Base-by-base conservation (phyloP, 1,284 basidiomycete species). In the Fereydounia khargensis region DNA sequence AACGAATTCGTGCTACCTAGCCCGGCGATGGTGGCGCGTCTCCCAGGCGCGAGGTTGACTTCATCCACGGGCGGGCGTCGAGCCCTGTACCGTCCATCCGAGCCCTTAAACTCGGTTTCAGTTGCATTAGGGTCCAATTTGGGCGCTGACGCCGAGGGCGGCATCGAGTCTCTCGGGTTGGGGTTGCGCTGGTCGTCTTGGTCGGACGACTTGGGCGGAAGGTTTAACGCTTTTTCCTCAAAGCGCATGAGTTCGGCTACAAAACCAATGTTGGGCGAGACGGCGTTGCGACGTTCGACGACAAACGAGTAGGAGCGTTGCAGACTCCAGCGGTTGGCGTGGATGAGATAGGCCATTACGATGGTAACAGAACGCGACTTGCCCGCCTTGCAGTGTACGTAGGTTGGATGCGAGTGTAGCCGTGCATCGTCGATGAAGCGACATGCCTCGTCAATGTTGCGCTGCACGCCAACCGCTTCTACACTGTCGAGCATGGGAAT, bases 191-290 rank as follows among this genome's bases (percentile, higher is more conserved):
- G 8, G 14, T 8, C 25, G 8, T 27, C 31, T 4, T 33, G 5
- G 16, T 18, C 31, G 16, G n/a, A 6, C 31, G 16, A 18, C 13
- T 18, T 33, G 6, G 31, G 16, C 13, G n/a, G 32, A 14, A 58
- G 21, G 24, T 51, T 42, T 38, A 57, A 50, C 36, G 50, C 49
- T 21, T 27, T 37, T 73, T 94, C 88, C 78, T 97, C 92, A 71
- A 91, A 96, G 38, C 85, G 86, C 91, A 97, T 96, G 33, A 97
- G 82, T 77, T 96, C 92, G 11, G 88, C 90, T 24, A 97, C 89
- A 76, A 97, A 97, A 6, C 92, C 92, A 61, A 98, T 96, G 75
- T 97, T 97, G 8, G 94, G 92, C n/a, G 87, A 91, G 62, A 96
- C 91, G 59, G 87, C 89, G 60, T 87, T 87, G 35, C 94, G 83